Percentiles rank a stretch among this genome's conserved stretches.
Conservation (phyloP, 2,329 filamentous ascomycete genomes). For the Tolypocladium ovalisporum region DNA sequence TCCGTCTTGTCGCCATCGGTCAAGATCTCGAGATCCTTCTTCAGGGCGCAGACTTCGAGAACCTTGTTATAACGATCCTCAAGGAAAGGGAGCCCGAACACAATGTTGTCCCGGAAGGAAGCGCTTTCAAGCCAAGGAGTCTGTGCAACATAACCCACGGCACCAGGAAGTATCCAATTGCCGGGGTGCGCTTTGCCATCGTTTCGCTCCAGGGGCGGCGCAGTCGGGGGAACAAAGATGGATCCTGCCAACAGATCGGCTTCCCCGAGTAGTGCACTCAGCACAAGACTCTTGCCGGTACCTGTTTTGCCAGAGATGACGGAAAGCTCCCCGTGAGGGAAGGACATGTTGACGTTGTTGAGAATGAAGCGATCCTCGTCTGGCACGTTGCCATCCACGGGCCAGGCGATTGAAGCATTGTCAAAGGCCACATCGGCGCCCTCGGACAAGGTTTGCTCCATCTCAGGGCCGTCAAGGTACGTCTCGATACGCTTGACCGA, state of each 20-base stretch:
- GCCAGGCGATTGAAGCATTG: conserved; percentile 63
- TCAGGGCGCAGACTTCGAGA: conserved; percentile 60
- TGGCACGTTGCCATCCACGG: conserved; percentile 48
- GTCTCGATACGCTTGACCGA: conserved; percentile 61
- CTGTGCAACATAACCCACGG: conserved; percentile 66
- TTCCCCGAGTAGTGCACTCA: conserved; percentile 66
- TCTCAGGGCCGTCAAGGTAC: conserved; percentile 59
- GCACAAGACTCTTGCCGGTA: conserved; percentile 64
- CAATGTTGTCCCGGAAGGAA: conserved; percentile 65
- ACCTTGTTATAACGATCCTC: conserved; percentile 60
- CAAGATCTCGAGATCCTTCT: conserved; percentile 67
- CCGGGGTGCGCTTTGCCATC: conserved; percentile 50
- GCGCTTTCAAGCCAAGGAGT: conserved; percentile 82
- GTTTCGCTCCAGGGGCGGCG: conserved; percentile 40
- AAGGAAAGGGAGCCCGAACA: conserved; percentile 64
- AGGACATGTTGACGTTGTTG: conserved; percentile 51
- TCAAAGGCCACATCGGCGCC: conserved; percentile 54
- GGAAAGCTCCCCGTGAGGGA: conserved; percentile 58
- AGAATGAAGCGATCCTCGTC: conserved; percentile 54
- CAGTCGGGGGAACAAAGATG: conserved; percentile 43
- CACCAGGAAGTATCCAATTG: conserved; percentile 59
- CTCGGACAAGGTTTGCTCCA: conserved; percentile 39
- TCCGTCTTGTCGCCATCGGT: conserved; percentile 69
- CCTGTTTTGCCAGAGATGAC: conserved; percentile 71
- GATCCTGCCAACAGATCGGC: conserved; percentile 55